Base-by-base conservation (phyloP, 163 green algal species). In the Picocystis sp. region DNA sequence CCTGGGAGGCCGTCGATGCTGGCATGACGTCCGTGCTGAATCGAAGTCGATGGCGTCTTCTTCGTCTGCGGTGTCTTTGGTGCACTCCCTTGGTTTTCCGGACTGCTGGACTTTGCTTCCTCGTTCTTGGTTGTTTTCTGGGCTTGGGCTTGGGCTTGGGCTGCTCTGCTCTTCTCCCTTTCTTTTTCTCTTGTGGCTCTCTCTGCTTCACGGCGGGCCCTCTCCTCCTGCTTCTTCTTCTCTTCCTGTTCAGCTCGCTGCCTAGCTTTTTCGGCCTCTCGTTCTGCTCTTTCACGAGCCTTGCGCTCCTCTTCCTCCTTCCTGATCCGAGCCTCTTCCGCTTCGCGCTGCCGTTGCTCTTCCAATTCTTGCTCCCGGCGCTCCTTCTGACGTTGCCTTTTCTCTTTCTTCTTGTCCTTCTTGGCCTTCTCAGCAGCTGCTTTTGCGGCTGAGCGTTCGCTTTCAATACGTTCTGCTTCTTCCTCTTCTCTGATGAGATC, bases 401-500 rank as follows among this genome's bases (percentile, higher is more conserved):
- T 34, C 43, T 69, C 67, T 55, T 71, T 73, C 49, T 78, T 80
- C 48, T 63, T 55, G 41, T 73, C 65, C 15, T 69, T 70, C 23
- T 62, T 63, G 53, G 82, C 72, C 22, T 56, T 53, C 35, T 83
- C 73, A 19, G 65, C 57, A 60, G 74, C 74, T 23, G 67, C 52
- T 13, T 66, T 66, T 1, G 65, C 61, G 24, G 65, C 58, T 24
- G 51, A 24, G 45, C 72, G 67, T 47, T 72, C 64, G 43, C 74
- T 65, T 53, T 83, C 65, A 52, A 72, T 56, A 11, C 67, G 62
- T 56, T 67, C 63, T 25, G 52, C 69, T 60, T 76, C 69, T 56
- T 94, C 81, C 78, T 93, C 86, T 67, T 97, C 88, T n/a, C 67
- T 58, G 22, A 97, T 89, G 22, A 97, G 69, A 38, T 73, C 81